Evolutionary conservation across 129 eudicot genomes (phyloP).

Genomic region (Tagetes erecta): DNA sequence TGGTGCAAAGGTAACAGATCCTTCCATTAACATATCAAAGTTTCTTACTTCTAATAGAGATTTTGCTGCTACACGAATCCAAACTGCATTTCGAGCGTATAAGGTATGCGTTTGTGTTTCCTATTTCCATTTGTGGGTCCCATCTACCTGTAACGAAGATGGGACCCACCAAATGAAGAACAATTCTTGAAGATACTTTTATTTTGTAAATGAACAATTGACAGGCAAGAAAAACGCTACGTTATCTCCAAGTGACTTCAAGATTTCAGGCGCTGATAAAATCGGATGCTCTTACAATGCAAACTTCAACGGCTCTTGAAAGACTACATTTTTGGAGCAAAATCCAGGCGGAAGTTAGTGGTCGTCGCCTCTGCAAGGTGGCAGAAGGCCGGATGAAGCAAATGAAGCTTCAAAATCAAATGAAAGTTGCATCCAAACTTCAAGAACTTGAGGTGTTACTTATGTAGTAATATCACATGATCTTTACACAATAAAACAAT

Average conservation of each 20-base stretch:
- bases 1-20: slow-evolving; percentile 17
- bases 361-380: slow-evolving; percentile 46
- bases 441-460: slow-evolving; percentile 51
- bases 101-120: slow-evolving; percentile 30
- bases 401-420: slow-evolving; percentile 44
- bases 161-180: background rate
- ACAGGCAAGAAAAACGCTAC: slow-evolving; percentile 52
- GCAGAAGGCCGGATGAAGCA: slow-evolving; percentile 36
- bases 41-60: slow-evolving; percentile 19
- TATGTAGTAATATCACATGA: background rate
- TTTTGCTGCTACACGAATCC: slow-evolving; percentile 47
- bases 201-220: slow-evolving; percentile 14
- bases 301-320: slow-evolving; percentile 37
- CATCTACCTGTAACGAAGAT: background rate
- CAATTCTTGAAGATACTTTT: background rate
- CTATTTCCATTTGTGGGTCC: background rate
- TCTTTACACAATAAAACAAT: background rate
- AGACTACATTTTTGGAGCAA: slow-evolving; percentile 59
- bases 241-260: slow-evolving; percentile 29
- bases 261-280: slow-evolving; percentile 37
- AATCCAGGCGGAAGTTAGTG: slow-evolving; percentile 45
- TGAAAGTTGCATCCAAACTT: slow-evolving; percentile 52
- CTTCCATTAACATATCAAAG: background rate
- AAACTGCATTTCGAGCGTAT: slow-evolving; percentile 52
- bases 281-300: slow-evolving; percentile 31